phyloP scores from a whole-genome alignment of 106 monocot genomes.

The Cymbidium sinense region DNA sequence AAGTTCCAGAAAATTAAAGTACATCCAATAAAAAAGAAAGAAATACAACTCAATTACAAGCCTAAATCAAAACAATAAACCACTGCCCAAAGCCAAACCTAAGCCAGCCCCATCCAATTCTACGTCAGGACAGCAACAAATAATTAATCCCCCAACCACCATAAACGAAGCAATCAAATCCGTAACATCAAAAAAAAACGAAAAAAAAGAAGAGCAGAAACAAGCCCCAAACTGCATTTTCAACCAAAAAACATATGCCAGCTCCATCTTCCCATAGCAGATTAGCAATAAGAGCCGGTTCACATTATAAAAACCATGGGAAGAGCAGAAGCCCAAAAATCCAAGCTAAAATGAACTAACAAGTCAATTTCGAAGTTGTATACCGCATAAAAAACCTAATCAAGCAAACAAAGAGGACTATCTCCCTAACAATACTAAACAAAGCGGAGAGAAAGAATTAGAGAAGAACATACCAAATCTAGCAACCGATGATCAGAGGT shows the following conservation, averaged over 20 bases:
- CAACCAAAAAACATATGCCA: background rate
- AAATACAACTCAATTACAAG: background rate
- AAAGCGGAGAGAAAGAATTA: background rate
- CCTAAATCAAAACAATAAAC: background rate
- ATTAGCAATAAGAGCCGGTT: background rate
- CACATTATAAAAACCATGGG: background rate
- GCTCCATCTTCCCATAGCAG: background rate
- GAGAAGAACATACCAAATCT: background rate
- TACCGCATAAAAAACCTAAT: background rate
- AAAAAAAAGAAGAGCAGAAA: background rate
- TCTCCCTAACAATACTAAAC: background rate
- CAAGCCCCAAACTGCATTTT: background rate
- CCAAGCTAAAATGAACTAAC: background rate
- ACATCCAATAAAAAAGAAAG: background rate
- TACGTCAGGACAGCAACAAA: background rate
- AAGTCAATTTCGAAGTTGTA: background rate
- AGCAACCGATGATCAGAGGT: background rate
- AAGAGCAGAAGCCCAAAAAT: background rate
- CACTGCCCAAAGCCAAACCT: background rate
- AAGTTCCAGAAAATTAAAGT: background rate
- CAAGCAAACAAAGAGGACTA: background rate
- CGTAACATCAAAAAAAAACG: background rate
- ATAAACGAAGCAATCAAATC: background rate
- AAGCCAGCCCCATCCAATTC: background rate
- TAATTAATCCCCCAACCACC: background rate